Conservation (phyloP, 352 stramenopile species). For the Pythium phragmiticola region DNA sequence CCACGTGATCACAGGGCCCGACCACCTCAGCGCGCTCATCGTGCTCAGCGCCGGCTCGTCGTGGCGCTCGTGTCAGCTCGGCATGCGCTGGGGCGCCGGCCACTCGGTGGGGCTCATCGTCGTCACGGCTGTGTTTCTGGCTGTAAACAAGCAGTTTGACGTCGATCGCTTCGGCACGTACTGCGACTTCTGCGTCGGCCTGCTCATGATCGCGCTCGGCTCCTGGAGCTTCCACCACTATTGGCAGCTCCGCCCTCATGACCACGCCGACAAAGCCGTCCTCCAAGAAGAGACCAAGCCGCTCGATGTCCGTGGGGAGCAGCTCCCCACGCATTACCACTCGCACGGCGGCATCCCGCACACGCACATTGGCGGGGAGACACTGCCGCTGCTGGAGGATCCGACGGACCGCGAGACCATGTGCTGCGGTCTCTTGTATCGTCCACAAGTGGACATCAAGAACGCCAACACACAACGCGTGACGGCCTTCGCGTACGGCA, state of each 20-base stretch:
- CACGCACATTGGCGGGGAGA: constrained; percentile 13
- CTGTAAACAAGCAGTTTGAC: constrained; percentile 36
- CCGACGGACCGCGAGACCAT: constrained; percentile 28
- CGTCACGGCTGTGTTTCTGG: constrained; percentile 62
- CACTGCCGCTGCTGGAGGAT: constrained; percentile 21
- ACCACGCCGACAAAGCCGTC: constrained; percentile 30
- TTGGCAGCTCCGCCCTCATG: constrained; percentile 32
- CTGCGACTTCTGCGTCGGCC: constrained; percentile 56
- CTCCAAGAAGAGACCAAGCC: constrained; percentile 10
- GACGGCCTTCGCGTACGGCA: constrained; percentile 57
- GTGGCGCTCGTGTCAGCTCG: constrained; percentile 71
- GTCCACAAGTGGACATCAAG: constrained; percentile 46
- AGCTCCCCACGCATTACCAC: neutral
- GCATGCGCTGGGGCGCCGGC: constrained; percentile 83
- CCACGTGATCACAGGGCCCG: constrained; percentile 65
- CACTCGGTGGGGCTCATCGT: constrained; percentile 80
- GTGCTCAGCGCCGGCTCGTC: constrained; percentile 76
- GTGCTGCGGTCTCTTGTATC: constrained; percentile 32
- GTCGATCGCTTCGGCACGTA: constrained; percentile 44
- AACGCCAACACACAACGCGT: constrained; percentile 27
- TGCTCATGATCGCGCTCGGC: constrained; percentile 61
- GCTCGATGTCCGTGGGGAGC: too few species aligned
- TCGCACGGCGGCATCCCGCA: constrained; percentile 11
- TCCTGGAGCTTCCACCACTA: constrained; percentile 43
- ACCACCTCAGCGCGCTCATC: constrained; percentile 86